These are phyloP conservation scores for Penicillium pancosmium DNA, from an alignment of 495 filamentous ascomycete species.

Conservation along the genomic window DNA sequence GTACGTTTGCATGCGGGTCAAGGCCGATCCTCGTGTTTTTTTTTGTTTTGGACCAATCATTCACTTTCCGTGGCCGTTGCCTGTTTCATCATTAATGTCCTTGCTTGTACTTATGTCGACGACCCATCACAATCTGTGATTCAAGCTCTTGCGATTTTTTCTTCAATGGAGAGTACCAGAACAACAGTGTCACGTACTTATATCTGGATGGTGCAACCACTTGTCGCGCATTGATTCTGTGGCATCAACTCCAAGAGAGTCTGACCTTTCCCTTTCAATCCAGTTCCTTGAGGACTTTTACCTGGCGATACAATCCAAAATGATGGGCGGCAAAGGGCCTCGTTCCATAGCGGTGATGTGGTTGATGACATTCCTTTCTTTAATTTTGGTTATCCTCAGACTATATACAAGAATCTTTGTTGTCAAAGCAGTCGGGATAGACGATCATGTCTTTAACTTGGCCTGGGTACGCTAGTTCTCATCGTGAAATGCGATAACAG, in stretches of 20 bases:
- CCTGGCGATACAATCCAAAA: conserved; percentile 4
- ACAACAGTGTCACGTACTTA: not conserved
- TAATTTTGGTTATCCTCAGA: conserved; percentile 21
- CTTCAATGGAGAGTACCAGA: not conserved
- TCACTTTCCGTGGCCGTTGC: no score
- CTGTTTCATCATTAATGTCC: not conserved
- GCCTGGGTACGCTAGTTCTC: conserved; percentile 15
- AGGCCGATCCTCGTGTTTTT: no score
- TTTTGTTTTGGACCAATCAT: no score
- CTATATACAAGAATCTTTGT: conserved; percentile 23
- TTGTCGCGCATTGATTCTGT: not conserved
- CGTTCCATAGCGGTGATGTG: conserved; percentile 25
- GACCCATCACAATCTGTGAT: not conserved
- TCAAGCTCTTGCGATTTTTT: not conserved
- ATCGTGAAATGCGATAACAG: not conserved
- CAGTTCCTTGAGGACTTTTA: not conserved
- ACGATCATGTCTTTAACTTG: conserved; percentile 24
- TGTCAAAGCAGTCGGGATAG: conserved; percentile 17
- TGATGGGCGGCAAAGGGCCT: conserved; percentile 24
- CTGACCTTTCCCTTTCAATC: not conserved
- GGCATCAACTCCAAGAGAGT: not conserved
- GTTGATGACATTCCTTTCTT: conserved; percentile 22
- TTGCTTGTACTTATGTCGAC: not conserved
- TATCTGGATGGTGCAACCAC: not conserved
- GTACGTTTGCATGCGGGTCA: no score